Conservation (phyloP, 257 asterid species). For the Verbascum thapsus region DNA sequence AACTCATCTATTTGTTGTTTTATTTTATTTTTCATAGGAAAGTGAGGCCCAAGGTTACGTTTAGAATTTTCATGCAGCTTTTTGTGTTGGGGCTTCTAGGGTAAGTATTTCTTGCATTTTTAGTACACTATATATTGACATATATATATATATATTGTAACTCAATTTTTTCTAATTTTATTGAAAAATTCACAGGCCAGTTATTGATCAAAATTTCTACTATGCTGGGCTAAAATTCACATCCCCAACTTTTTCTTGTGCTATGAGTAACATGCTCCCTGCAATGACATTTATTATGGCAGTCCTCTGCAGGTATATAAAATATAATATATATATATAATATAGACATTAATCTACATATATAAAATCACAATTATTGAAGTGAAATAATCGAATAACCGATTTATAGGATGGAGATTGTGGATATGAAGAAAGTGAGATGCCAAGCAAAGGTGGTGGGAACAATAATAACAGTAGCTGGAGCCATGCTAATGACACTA, state of each 20-base stretch:
- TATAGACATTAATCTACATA: too few relatives aligned
- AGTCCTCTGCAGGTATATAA: slow-evolving; percentile 72
- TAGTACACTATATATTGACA: too few relatives aligned
- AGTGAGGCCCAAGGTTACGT: slow-evolving; percentile 88
- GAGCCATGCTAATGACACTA: slow-evolving; percentile 90
- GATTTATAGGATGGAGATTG: slow-evolving; percentile 87
- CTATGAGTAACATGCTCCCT: slow-evolving; percentile 93
- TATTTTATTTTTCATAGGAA: slow-evolving; percentile 46
- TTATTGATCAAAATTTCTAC: slow-evolving; percentile 86
- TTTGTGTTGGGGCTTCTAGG: slow-evolving; percentile 91
- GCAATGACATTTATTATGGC: slow-evolving; percentile 93
- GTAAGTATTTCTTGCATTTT: too few relatives aligned
- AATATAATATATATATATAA: too few relatives aligned
- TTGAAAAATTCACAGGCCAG: slow-evolving; percentile 57
- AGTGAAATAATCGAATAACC: too few relatives aligned
- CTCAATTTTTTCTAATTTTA: too few relatives aligned
- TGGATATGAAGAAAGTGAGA: slow-evolving; percentile 58
- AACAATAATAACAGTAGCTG: slow-evolving; percentile 65
- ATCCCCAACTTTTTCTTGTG: slow-evolving; percentile 87
- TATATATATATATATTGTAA: too few relatives aligned
- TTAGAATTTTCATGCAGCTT: slow-evolving; percentile 76
- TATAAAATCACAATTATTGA: too few relatives aligned
- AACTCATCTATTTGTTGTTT: not conserved
- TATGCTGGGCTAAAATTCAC: slow-evolving; percentile 83
- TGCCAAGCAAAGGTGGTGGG: slow-evolving; percentile 86